Base-by-base conservation (phyloP, 176 grass and related monocot species). In the Alloteropsis semialata region DNA sequence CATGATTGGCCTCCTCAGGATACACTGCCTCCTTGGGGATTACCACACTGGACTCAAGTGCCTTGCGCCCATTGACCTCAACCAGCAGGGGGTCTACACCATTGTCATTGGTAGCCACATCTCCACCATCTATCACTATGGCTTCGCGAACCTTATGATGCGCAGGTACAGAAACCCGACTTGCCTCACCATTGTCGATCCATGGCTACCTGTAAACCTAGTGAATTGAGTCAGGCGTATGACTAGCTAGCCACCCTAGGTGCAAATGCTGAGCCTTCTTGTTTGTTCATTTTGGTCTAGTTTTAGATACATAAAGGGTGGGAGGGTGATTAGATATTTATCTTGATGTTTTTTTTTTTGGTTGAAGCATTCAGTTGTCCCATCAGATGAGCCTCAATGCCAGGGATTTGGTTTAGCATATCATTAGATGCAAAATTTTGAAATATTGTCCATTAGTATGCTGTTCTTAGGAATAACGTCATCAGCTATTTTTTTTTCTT, bases 21-120 rank as follows among this genome's bases (percentile, higher is more conserved):
- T 99, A 76, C 96, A 99, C 91, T 99, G 96, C 75, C 93, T 99
- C 66, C 91, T 99, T 14, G 93, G 96, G 54, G 96, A 99, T 73
- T 99, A 99, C 62, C 93, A 88, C 82, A 99, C 93, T 61, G 93
- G 91, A 7, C 91, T 99, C 39, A 99, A 99, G 80, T 99, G 93
- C 85, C 73, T 99, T 58, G 87, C 89, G 0, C 93, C 96, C 0
- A 94, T 99, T 12, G 93, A 99, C 81, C 89, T 99, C 59, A 93
- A 82, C 81, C 96, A 99, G 82, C 96, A 99, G 81, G 96, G 96
- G 54, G 96, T 99, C 71, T 99, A 99, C 85, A 99, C 89, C 25
- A 96, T 64, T 89, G 91, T 99, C 32, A 96, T 99, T 19, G 96
- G 96, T 46, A 99, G 96, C 55, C 93, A 99, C 84, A 96, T 99